These are phyloP conservation scores for Davidsoniella neocaledoniae DNA, from an alignment of 2,329 filamentous ascomycete species.

Conservation along the genomic window DNA sequence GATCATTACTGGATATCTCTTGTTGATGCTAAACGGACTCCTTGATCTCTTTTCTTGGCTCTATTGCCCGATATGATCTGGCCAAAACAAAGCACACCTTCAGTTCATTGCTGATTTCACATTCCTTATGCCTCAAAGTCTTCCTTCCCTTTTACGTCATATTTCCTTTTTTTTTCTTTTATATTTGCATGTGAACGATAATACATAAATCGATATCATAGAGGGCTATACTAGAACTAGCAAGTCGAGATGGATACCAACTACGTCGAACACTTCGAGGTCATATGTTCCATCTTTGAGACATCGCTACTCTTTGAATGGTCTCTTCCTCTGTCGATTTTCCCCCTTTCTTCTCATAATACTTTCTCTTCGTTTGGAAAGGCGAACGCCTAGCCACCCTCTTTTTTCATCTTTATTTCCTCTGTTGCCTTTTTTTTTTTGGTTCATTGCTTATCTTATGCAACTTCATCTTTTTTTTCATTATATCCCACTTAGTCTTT, in stretches of 20 bases:
- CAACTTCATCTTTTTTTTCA: background rate
- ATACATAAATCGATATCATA: no score
- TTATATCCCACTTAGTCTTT: conserved; percentile 5
- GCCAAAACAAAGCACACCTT: no score
- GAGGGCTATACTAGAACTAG: no score
- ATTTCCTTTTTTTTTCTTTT: background rate
- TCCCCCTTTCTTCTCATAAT: conserved; percentile 1
- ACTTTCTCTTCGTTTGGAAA: conserved; percentile 5
- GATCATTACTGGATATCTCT: background rate
- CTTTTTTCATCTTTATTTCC: background rate
- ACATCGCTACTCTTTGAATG: no score
- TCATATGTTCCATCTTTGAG: no score
- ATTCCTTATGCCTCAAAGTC: no score
- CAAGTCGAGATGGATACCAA: no score
- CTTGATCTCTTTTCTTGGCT: background rate
- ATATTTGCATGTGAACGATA: no score
- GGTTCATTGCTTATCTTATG: background rate
- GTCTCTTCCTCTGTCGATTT: background rate
- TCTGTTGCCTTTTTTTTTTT: background rate
- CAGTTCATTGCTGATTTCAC: no score
- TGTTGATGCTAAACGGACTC: background rate
- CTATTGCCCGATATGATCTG: no score
- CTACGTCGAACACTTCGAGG: no score
- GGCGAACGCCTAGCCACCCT: background rate
- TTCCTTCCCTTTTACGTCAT: background rate